Evolutionary conservation across 345 rosid genomes (phyloP).

Genomic region (Eutrema japonicum): DNA sequence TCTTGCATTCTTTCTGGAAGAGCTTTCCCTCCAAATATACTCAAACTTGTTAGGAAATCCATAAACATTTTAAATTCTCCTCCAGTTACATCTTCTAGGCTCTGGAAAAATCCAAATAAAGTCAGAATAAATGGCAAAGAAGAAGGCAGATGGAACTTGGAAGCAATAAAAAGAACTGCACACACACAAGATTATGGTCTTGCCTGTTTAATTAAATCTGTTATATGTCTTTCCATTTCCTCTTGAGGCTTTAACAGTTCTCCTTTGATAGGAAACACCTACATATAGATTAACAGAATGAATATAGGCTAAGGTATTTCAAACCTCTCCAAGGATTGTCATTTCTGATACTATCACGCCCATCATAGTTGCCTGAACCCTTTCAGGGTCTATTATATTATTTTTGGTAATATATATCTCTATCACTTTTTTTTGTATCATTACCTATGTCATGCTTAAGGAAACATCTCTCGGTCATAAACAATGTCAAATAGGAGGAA

Average conservation of each 20-base stretch:
- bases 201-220: slow-evolving; percentile 92
- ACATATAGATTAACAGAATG: slow-evolving; percentile 29
- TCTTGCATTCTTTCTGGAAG: slow-evolving; percentile 94
- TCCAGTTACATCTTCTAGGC: slow-evolving; percentile 96
- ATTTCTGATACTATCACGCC: slow-evolving; percentile 5
- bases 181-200: slow-evolving; percentile 1
- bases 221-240: slow-evolving; percentile 94
- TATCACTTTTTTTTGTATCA: not conserved
- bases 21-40: slow-evolving; percentile 93
- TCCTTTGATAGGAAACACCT: slow-evolving; percentile 89
- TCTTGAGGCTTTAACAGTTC: slow-evolving; percentile 95
- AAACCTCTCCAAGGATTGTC: slow-evolving; percentile 10
- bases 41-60: slow-evolving; percentile 91
- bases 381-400: not conserved
- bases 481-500: not conserved
- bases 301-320: slow-evolving; percentile 15
- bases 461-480: not conserved
- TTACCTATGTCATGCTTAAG: not conserved
- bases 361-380: not conserved
- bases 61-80: slow-evolving; percentile 97
- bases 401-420: not conserved
- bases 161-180: slow-evolving; percentile 11
- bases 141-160: slow-evolving; percentile 17
- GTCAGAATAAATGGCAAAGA: slow-evolving; percentile 18
- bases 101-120: slow-evolving; percentile 50